Evolutionary conservation across 2,329 filamentous ascomycete species (phyloP).

Genomic region (Ceratocystis variospora): DNA sequence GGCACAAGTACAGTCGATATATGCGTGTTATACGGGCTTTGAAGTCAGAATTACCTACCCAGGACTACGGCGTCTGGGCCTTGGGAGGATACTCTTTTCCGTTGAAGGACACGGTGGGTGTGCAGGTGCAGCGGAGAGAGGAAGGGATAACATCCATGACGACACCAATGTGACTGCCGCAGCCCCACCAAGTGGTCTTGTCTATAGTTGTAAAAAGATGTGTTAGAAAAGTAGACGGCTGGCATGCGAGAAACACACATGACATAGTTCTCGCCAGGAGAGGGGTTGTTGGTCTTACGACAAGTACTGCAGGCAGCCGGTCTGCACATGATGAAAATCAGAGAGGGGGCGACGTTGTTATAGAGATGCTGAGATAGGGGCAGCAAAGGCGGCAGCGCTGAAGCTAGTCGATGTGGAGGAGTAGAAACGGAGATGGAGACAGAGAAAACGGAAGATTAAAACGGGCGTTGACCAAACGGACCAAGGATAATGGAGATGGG

Average conservation of each 20-base stretch:
- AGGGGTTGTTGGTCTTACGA: slow-evolving; percentile 33
- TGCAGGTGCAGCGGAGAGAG: slow-evolving; percentile 50
- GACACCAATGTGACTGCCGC: slow-evolving; percentile 44
- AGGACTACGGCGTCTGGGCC: slow-evolving; percentile 29
- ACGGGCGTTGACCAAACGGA: not conserved
- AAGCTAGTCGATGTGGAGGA: not conserved
- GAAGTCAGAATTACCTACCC: not conserved
- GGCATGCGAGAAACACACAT: not conserved
- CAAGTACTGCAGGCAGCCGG: slow-evolving; percentile 48
- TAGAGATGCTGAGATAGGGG: not conserved
- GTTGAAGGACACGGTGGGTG: slow-evolving; percentile 46
- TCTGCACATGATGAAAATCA: slow-evolving; percentile 43
- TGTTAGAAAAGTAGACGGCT: not conserved
- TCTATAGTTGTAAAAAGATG: slow-evolving; percentile 27
- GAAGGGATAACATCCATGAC: slow-evolving; percentile 49
- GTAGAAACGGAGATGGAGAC: not conserved
- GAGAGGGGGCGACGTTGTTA: not conserved
- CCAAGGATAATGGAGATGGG: no score
- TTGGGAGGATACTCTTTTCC: slow-evolving; percentile 53
- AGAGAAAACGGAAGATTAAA: not conserved
- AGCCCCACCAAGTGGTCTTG: slow-evolving; percentile 52
- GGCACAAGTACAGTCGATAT: no score
- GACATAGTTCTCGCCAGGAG: not conserved
- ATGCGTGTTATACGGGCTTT: no score
- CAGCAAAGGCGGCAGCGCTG: not conserved